phyloP scores from a whole-genome alignment of 2,329 filamentous ascomycete species.

The Penicillium italicum region DNA sequence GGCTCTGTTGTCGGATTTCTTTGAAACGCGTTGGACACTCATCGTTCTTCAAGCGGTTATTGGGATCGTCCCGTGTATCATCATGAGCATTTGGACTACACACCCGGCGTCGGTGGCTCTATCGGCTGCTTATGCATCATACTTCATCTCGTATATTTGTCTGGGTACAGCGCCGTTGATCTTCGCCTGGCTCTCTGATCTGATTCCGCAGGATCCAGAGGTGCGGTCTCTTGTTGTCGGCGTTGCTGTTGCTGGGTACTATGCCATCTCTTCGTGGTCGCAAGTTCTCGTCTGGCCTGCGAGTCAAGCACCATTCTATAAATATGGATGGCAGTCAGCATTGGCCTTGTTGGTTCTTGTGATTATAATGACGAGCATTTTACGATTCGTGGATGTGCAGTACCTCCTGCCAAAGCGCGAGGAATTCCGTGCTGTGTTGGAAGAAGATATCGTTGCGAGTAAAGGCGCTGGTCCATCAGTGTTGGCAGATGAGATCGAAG shows the following conservation, averaged over 20 bases:
- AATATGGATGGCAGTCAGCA: slow-evolving; percentile 49
- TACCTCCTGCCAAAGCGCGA: slow-evolving; percentile 33
- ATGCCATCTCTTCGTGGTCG: slow-evolving; percentile 51
- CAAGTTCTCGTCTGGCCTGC: slow-evolving; percentile 54
- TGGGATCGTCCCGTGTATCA: slow-evolving; percentile 48
- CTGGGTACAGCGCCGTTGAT: slow-evolving; percentile 53
- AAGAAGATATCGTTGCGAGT: slow-evolving; percentile 9
- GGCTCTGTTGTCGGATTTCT: slow-evolving; percentile 51
- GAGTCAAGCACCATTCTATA: slow-evolving; percentile 49
- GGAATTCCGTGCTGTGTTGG: slow-evolving; percentile 16
- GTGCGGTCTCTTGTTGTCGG: slow-evolving; percentile 50
- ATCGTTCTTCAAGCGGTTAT: slow-evolving; percentile 50
- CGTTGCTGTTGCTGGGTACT: slow-evolving; percentile 49
- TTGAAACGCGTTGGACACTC: slow-evolving; percentile 51
- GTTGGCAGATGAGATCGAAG: background rate
- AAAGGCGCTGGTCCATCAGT: slow-evolving; percentile 9
- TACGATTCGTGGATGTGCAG: slow-evolving; percentile 46
- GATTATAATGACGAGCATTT: slow-evolving; percentile 44
- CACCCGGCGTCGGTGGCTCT: slow-evolving; percentile 44
- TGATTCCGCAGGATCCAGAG: slow-evolving; percentile 51
- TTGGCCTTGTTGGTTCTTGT: slow-evolving; percentile 46
- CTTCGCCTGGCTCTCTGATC: slow-evolving; percentile 52
- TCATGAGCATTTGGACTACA: slow-evolving; percentile 54
- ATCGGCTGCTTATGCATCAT: slow-evolving; percentile 50
- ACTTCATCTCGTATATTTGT: slow-evolving; percentile 50